Evolutionary conservation across 352 stramenopile genomes (phyloP), one percentile per base, ranked within the genome.

Genomic region (Globisporangium sylvaticum): DNA sequence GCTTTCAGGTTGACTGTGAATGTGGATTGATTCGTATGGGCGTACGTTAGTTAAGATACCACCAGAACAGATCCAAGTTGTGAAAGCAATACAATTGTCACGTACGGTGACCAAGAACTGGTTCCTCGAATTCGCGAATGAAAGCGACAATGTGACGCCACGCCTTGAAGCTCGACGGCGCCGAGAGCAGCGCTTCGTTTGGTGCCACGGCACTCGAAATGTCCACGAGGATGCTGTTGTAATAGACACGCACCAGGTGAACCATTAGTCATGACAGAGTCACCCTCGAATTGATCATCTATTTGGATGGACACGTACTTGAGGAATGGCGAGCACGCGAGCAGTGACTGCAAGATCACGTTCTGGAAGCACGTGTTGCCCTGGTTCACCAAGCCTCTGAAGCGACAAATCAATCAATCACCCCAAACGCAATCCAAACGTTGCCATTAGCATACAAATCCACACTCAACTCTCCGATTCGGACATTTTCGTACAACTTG

Each of bases 351-450:
- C 73, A 95, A 77, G 58, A 92, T 95, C 14, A 91, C 87, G 64
- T 95, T 95, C 75, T 95, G 87, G 72, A 95, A 95, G 73, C 87
- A 95, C 61, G 87, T 95, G 62, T 95, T 95, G 71, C 87, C 87
- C 63, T 95, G 87, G 64, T 95, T 95, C 69, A 93, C 69, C 14
- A 95, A 73, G 1, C 87, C 87, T 20, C 39, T 46, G 37, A 8
- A 46, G 20, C 12, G 20, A 12, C 37, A 20, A 46, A 46, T n/a
- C 5, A 20, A 65, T 82, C 92, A 44, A 20, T 68, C 22, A 56
- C 25, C 65, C n/a, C n/a, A n/a, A n/a, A 37, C 20, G 62, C 42
- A 42, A 20, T 18, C 14, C n/a, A n/a, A n/a, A n/a, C n/a, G n/a
- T n/a, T n/a, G 37, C n/a, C 39, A n/a, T 46, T 20, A 46, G 39